Conservation (phyloP, 768 basidiomycete genomes). For the Kwoniella shandongensis region DNA sequence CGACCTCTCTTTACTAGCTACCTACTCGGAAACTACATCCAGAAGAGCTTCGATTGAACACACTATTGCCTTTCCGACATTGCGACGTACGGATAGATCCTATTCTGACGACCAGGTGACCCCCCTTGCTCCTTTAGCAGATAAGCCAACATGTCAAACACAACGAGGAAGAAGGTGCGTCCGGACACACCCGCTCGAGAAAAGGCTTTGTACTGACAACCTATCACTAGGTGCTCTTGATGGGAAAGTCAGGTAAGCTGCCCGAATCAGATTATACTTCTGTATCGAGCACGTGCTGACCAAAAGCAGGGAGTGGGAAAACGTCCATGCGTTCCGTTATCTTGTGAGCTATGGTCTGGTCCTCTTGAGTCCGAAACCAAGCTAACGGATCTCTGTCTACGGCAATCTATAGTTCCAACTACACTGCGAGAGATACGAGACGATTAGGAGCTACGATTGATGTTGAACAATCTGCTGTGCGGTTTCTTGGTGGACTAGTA, state of each 20-base stretch:
- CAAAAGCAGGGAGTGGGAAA: constrained; percentile 57
- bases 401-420: constrained; percentile 70
- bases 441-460: constrained; percentile 95
- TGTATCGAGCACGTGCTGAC: constrained; percentile 9
- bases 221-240: constrained; percentile 75
- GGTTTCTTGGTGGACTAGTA: constrained; percentile 92
- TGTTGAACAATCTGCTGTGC: constrained; percentile 95
- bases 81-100: no score
- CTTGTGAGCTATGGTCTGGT: constrained; percentile 73
- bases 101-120: no score
- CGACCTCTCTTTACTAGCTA: no score
- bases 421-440: constrained; percentile 85
- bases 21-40: no score
- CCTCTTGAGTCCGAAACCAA: background rate
- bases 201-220: constrained; percentile 5
- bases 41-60: no score
- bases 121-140: no score
- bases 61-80: no score
- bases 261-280: background rate
- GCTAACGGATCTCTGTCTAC: background rate
- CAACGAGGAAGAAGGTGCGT: constrained; percentile 37
- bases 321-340: constrained; percentile 99
- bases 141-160: constrained; percentile 24
- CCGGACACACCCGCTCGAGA: background rate
- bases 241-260: constrained; percentile 89